Evolutionary conservation across 768 basidiomycete genomes (phyloP), one percentile per base, ranked within the genome.

Genomic region (Amyloporia xantha): DNA sequence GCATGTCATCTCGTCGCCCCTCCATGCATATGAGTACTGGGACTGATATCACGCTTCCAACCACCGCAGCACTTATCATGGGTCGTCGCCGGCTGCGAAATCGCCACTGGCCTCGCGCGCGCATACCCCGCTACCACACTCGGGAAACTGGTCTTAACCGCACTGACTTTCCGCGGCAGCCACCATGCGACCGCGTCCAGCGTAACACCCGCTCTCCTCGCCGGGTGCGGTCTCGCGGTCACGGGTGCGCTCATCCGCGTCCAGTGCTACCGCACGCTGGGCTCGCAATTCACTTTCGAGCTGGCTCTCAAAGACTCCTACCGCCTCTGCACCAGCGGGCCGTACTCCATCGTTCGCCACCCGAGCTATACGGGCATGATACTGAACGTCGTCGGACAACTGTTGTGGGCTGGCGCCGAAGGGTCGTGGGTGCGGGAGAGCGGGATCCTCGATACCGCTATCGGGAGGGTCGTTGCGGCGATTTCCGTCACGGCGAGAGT

Each of bases 391-490:
- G 21, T 51, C 12, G 7, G 54, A 3, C 41, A 27, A 23, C 25
- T 35, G 13, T 40, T 52, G 21, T 27, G n/a, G n/a, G n/a, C n/a
- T n/a, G n/a, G 24, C 2, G 57, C 10, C 10, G 33, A 9, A 35
- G 33, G 57, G 2, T 51, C 56, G 27, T 58, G 53, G 56, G 15
- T 49, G 41, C 21, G 13, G 28, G 56, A 58, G 39, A 41, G 51
- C 40, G 50, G 46, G 3, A 41, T 10, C 54, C n/a, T 9, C 20
- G 15, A 25, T 1, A 53, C 50, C 6, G 19, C 12, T 23, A 3
- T 47, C 17, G 59, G 57, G 15, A 40, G 49, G 38, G 19, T 24
- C 10, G 43, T 49, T 26, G 50, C 40, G 4, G 15, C 38, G 12
- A 7, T 50, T 2, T 52, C 33, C 9, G 33, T 35, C 9, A n/a